Conservation (phyloP, 2,329 filamentous ascomycete genomes). For the Trichoderma hamatum region DNA sequence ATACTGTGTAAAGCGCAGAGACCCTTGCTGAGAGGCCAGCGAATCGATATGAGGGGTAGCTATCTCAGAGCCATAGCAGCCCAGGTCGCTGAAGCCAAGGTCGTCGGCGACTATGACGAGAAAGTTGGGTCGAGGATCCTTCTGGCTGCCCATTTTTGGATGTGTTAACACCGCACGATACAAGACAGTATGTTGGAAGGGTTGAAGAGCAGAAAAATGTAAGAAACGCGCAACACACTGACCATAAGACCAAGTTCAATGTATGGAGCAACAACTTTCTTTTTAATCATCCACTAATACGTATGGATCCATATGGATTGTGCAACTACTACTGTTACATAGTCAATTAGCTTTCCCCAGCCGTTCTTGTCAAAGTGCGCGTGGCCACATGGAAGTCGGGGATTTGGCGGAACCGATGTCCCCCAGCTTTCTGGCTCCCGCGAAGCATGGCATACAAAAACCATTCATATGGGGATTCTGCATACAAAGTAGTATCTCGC, state of each 20-base stretch:
- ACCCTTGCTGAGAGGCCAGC: conserved; percentile 42
- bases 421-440: conserved; percentile 11
- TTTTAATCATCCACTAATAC: background rate
- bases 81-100: conserved; percentile 40
- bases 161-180: background rate
- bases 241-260: conserved; percentile 6
- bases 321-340: background rate
- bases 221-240: background rate
- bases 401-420: conserved; percentile 10
- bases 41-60: conserved; percentile 38
- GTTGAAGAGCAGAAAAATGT: background rate
- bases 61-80: conserved; percentile 41
- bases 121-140: conserved; percentile 39
- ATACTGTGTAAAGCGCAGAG: conserved; percentile 63
- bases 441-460: background rate
- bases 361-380: conserved; percentile 1
- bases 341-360: background rate
- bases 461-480: background rate
- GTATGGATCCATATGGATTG: conserved; percentile 1
- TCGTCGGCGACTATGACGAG: conserved; percentile 42
- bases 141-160: conserved; percentile 10
- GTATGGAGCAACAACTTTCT: conserved; percentile 3
- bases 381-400: conserved; percentile 23
- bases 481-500: background rate
- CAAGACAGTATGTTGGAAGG: background rate